These are phyloP conservation scores for Stramenopiles sp. DNA, from an alignment of 352 stramenopile species.

Conservation along the genomic window DNA sequence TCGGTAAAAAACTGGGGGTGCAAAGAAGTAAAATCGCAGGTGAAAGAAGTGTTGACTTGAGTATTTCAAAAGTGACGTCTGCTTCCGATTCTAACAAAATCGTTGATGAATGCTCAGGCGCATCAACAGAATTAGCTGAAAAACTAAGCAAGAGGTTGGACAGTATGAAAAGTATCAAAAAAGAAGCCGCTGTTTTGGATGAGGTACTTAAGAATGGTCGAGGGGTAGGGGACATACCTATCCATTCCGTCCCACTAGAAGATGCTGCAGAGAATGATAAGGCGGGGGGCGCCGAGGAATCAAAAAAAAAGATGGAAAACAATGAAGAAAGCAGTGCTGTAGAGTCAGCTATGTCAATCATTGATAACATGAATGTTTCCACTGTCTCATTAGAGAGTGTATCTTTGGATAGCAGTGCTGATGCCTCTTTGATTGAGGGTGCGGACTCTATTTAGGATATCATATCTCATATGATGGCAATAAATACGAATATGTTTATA, in stretches of 20 bases:
- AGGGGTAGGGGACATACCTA: too few species aligned
- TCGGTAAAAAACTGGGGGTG: background rate
- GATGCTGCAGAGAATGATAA: too few species aligned
- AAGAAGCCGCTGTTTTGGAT: background rate
- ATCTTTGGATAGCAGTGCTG: background rate
- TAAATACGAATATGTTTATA: background rate
- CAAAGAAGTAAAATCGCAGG: background rate
- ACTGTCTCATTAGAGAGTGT: background rate
- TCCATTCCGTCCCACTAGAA: too few species aligned
- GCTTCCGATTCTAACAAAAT: too few species aligned
- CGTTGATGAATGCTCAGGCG: background rate
- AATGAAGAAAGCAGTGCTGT: too few species aligned
- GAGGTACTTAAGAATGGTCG: too few species aligned
- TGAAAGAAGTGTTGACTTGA: background rate
- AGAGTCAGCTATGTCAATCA: background rate
- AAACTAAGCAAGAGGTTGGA: background rate
- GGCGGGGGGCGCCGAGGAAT: too few species aligned
- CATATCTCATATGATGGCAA: background rate
- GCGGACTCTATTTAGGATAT: background rate
- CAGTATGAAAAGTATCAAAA: background rate
- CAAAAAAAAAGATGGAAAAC: too few species aligned
- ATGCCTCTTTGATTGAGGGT: background rate
- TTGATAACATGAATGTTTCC: background rate
- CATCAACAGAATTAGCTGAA: background rate
- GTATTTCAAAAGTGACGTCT: too few species aligned